These are phyloP conservation scores for Astrocystis sublimbata DNA, from an alignment of 495 filamentous ascomycete genomes.

Conservation along the genomic window DNA sequence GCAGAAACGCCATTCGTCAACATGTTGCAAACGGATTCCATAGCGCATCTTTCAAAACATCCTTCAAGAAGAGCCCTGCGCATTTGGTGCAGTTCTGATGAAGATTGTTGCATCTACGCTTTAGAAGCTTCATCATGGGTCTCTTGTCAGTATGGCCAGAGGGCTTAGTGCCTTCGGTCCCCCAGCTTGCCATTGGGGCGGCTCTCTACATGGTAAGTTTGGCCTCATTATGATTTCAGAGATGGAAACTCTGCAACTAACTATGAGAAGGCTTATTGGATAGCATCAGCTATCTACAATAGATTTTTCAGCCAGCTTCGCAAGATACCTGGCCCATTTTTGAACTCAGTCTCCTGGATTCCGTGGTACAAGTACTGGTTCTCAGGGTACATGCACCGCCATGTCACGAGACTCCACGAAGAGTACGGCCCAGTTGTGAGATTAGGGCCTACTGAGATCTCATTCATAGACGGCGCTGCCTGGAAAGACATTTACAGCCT, in stretches of 20 bases:
- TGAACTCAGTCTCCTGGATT: background rate
- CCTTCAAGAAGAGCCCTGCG: background rate
- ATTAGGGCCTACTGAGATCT: slow-evolving; percentile 40
- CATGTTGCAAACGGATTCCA: background rate
- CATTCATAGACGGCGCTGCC: slow-evolving; percentile 39
- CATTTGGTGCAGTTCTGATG: background rate
- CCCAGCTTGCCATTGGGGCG: slow-evolving; percentile 1
- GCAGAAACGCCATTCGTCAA: background rate
- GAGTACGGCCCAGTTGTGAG: slow-evolving; percentile 45
- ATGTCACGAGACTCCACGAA: slow-evolving; percentile 33
- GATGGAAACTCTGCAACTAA: background rate
- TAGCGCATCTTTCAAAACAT: background rate
- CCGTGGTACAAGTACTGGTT: slow-evolving; percentile 7
- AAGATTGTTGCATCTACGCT: background rate
- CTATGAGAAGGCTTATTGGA: background rate
- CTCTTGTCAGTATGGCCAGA: background rate
- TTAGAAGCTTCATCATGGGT: background rate
- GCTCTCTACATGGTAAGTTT: background rate
- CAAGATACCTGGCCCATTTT: slow-evolving; percentile 9
- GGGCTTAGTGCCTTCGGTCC: background rate
- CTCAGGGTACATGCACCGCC: slow-evolving; percentile 5
- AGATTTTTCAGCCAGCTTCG: slow-evolving; percentile 29
- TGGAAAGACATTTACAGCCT: slow-evolving; percentile 53
- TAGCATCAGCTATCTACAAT: slow-evolving; percentile 38
- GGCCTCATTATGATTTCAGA: background rate